phyloP scores from a whole-genome alignment of 2,329 filamentous ascomycete species.

The Calonectria pauciramosa region DNA sequence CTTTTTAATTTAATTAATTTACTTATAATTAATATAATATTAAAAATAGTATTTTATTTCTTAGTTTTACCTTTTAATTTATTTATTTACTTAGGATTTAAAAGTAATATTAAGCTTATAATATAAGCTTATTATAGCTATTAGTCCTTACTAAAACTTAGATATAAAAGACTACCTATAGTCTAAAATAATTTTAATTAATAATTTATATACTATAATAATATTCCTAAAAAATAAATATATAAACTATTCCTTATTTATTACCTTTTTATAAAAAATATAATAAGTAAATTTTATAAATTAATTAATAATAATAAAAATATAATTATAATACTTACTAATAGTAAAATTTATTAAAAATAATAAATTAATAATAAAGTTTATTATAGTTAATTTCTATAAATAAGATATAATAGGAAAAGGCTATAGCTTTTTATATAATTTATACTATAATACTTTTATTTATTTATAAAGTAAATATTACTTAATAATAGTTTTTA shows the following conservation, averaged over 20 bases:
- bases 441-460: constrained; percentile 8
- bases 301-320: too few species aligned
- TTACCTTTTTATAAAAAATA: neutral
- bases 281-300: constrained; percentile 20
- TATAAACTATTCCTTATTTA: constrained; percentile 11
- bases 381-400: constrained; percentile 28
- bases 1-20: too few species aligned
- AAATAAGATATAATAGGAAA: constrained; percentile 12
- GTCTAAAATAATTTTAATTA: constrained; percentile 16
- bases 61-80: too few species aligned
- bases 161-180: constrained; percentile 12
- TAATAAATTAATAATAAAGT: constrained; percentile 29
- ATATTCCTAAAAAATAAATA: constrained; percentile 14
- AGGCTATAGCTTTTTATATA: constrained; percentile 25
- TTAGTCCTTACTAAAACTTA: neutral
- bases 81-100: too few species aligned
- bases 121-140: neutral
- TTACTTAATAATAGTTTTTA: too few species aligned
- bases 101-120: too few species aligned
- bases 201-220: constrained; percentile 16
- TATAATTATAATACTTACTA: constrained; percentile 24
- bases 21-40: too few species aligned
- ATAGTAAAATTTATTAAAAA: constrained; percentile 24
- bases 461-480: constrained; percentile 7
- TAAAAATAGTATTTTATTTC: too few species aligned